Base-by-base conservation (phyloP, 1,139 yeast species). In the Kluyveromyces sp. region DNA sequence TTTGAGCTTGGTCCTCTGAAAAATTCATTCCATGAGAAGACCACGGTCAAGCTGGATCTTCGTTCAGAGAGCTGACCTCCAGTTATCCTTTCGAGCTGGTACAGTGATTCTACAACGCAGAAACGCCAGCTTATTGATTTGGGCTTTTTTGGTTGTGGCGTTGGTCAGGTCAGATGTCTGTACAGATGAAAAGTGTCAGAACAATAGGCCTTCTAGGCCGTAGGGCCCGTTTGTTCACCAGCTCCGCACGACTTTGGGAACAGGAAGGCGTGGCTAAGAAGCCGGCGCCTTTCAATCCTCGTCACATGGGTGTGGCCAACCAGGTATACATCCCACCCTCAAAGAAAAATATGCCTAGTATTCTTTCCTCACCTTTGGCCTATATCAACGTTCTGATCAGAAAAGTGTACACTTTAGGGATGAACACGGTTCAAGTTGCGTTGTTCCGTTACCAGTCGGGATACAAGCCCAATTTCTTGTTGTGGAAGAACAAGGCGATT, bases 401-500 rank as follows among this genome's bases (percentile, higher is more conserved):
- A 60, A 68, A 81, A 48, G 56, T 76, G 29, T 77, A 77, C 42
- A 66, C 73, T 3, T 68, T 77, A 43, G 81, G 81, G 25, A 70
- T 78, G 55, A 80, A 80, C 60, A 80, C 85, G 33, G 72, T 76
- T 41, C 80, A 77, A 58, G 77, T 82, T 13, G 83, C 78, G 33
- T 70, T 78, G 53, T 78, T 78, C 57, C 75, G 83, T 51, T 71
- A 75, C 54, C 79, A 77, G 51, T 77, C 83, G 43, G 80, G 80
- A 31, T 66, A 77, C 53, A 78, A 74, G 57, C 85, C 88, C 19
- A 70, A 78, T 39, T 80, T 81, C 60, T 65, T 78, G 39, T 72
- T 77, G 48, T 83, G 89, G 89, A 81, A 80, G 59, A 83, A 83
- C 60, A 73, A 73, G 38, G 87, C 88, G 13, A 74, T 83, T 49